Percentiles rank a stretch among this genome's conserved stretches.
Evolutionary conservation across 2,329 filamentous ascomycete genomes (phyloP).

Genomic region (Neonectria sp.): DNA sequence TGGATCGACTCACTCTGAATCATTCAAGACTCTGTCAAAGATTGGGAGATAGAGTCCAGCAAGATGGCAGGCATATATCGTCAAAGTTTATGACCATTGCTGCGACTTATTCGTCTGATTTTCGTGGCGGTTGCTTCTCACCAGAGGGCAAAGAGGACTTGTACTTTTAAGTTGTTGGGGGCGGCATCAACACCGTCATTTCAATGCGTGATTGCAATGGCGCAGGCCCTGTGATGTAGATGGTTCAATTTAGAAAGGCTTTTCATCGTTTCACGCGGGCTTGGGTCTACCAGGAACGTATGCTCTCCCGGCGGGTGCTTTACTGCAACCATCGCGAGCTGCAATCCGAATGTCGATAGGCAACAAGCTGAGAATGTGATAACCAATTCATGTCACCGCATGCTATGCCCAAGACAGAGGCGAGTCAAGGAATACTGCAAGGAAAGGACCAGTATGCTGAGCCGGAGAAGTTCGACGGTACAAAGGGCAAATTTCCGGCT

Average conservation of each 20-base stretch:
- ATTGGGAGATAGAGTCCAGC: conserved; percentile 19
- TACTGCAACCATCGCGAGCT: conserved; percentile 37
- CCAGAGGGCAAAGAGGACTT: conserved; percentile 3
- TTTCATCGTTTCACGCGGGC: conserved; percentile 23
- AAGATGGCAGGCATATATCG: conserved; percentile 21
- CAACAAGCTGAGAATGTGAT: conserved; percentile 33
- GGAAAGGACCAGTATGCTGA: conserved; percentile 8
- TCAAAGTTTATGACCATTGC: conserved; percentile 13
- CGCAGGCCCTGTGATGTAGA: not conserved
- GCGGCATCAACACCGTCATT: not conserved
- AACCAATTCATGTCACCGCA: conserved; percentile 7
- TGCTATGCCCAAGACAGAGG: not conserved
- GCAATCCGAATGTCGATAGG: conserved; percentile 34
- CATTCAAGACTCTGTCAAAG: not conserved
- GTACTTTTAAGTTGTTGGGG: not conserved
- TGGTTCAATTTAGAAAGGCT: not conserved
- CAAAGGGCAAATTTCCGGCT: not conserved
- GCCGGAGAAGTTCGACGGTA: conserved; percentile 5
- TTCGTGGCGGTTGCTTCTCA: conserved; percentile 16
- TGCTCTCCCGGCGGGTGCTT: conserved; percentile 38
- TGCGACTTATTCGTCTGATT: conserved; percentile 2
- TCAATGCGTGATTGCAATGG: conserved; percentile 6
- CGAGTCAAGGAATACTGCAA: not conserved
- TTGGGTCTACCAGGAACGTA: conserved; percentile 44
- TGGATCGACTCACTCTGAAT: conserved; percentile 13